Evolutionary conservation across 192 early-diverging fungal species (phyloP), one percentile per base, ranked within the genome.

Genomic region (Phycomyces blakesleeanus): DNA sequence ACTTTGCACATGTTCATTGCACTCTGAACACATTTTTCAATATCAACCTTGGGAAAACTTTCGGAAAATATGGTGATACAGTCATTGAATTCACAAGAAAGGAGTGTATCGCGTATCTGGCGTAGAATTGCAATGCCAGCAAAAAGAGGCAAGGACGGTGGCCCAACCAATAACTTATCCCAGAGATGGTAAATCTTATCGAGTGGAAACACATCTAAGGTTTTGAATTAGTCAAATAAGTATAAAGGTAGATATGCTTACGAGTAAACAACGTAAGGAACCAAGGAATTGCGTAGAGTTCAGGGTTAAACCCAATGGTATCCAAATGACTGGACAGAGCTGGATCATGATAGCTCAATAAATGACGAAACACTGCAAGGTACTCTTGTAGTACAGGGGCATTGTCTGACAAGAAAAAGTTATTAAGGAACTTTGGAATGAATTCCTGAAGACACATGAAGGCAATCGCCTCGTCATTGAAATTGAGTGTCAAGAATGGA

Each of bases 211-310:
- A 92, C 85, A 63, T 93, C 89, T 91, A 64, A 21, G 55, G 6
- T 24, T 34, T n/a, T 6, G 34, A 25, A 63, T 61, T n/a, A 68
- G 18, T 57, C 34, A 22, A 34, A 15, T 0, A 42, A 6, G 4
- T 21, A 25, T 10, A 38, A 29, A 39, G 10, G 2, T 16, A 9
- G 34, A 15, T 34, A 18, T 51, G 72, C 77, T 86, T 82, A 88
- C 87, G 89, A 8, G 91, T 87, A 68, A 89, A 93, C 24, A 93
- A 59, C 0, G 91, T 93, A 76, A 93, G 78, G 62, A 93, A 88
- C 89, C 91, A 93, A 27, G 87, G 84, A 34, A 93, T 88, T 5
- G 89, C 91, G 68, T 87, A 93, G 21, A 93, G 71, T 26, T 91
- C 83, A 11, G 89, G 88, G 6, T 76, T 67, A 56, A 89, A 83